phyloP scores from a whole-genome alignment of 352 stramenopile genomes.

The Globisporangium takayamanum region DNA sequence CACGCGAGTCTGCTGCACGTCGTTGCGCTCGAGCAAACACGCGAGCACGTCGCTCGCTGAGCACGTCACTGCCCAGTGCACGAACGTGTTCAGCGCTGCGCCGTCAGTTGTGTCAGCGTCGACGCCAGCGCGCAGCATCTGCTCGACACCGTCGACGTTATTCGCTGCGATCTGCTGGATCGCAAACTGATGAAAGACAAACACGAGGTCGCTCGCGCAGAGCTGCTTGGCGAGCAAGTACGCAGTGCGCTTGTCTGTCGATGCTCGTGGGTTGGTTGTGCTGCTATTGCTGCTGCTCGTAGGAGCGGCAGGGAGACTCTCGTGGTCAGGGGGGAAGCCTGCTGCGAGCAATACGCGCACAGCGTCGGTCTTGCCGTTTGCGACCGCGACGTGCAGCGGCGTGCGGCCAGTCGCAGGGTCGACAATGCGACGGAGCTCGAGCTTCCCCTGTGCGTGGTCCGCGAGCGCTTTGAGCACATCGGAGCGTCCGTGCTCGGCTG shows the following conservation, averaged over 20 bases:
- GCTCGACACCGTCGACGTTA: constrained; percentile 40
- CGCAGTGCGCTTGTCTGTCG: constrained; percentile 24
- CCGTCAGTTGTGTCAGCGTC: constrained; percentile 46
- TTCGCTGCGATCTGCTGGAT: constrained; percentile 78
- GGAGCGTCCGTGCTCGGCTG: constrained; percentile 70
- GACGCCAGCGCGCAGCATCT: constrained; percentile 58
- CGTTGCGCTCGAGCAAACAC: constrained; percentile 33
- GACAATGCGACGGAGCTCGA: constrained; percentile 51
- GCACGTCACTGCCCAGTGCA: constrained; percentile 80
- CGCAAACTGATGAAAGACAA: constrained; percentile 85
- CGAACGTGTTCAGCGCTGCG: constrained; percentile 46
- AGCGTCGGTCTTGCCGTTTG: constrained; percentile 66
- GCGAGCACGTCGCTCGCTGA: constrained; percentile 48
- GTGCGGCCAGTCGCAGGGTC: constrained; percentile 55
- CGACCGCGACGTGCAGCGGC: constrained; percentile 72
- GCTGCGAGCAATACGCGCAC: constrained; percentile 71
- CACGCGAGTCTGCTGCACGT: constrained; percentile 28
- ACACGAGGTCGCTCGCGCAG: constrained; percentile 50
- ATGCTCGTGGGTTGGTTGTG: not conserved
- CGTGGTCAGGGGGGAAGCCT: constrained; percentile 60
- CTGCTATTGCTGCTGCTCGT: not conserved
- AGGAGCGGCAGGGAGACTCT: constrained; percentile 18
- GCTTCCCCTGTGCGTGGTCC: constrained; percentile 45
- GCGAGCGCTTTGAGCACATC: constrained; percentile 82
- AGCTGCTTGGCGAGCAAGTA: constrained; percentile 63